These are phyloP conservation scores for Lactarius pseudohatsudake DNA, from an alignment of 768 basidiomycete genomes.

Conservation along the genomic window DNA sequence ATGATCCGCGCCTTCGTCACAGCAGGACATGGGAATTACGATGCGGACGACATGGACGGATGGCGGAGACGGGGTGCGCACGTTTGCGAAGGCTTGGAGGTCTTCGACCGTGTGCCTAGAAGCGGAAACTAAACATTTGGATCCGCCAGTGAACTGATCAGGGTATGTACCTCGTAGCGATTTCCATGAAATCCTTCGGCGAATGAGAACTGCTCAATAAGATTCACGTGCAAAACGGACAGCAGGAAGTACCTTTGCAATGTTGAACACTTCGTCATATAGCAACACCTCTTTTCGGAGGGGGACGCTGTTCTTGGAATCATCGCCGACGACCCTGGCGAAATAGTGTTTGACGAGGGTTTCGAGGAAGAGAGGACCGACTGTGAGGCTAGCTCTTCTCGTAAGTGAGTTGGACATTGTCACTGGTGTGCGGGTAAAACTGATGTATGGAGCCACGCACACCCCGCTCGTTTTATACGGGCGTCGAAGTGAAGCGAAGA, in stretches of 20 bases:
- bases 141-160: background rate
- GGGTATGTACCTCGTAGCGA: constrained; percentile 59
- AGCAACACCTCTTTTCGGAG: constrained; percentile 73
- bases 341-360: constrained; percentile 88
- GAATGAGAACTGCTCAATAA: background rate
- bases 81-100: constrained; percentile 77
- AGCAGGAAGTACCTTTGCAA: constrained; percentile 59
- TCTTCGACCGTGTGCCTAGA: constrained; percentile 82
- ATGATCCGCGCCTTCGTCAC: constrained; percentile 69
- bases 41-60: constrained; percentile 75
- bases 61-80: constrained; percentile 80
- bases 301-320: constrained; percentile 14
- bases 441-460: background rate
- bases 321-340: constrained; percentile 44
- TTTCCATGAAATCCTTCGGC: constrained; percentile 70
- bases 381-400: constrained; percentile 57
- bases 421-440: background rate
- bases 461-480: background rate
- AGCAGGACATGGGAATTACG: constrained; percentile 70
- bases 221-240: background rate
- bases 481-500: background rate
- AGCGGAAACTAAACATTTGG: constrained; percentile 1
- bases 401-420: constrained; percentile 53
- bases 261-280: constrained; percentile 77
- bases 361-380: constrained; percentile 72